phyloP scores from a whole-genome alignment of 2,329 filamentous ascomycete genomes.

The Aspergillus ochraceoroseus region DNA sequence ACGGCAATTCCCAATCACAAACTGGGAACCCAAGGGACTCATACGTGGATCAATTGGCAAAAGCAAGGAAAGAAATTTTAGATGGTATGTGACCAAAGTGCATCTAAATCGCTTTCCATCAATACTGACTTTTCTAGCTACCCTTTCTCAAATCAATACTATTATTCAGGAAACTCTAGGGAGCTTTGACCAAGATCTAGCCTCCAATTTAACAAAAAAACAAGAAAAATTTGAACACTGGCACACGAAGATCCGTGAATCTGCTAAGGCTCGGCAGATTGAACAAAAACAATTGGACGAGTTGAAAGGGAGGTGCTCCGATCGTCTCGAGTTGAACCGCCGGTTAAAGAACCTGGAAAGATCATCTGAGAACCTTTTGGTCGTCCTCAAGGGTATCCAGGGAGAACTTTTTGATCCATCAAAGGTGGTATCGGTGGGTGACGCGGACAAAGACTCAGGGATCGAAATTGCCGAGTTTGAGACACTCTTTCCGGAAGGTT shows the following conservation, averaged over 20 bases:
- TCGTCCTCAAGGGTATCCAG: constrained; percentile 48
- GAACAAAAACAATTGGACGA: constrained; percentile 69
- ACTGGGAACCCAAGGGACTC: constrained; percentile 45
- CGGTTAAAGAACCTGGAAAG: constrained; percentile 73
- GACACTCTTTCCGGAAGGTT: constrained; percentile 35
- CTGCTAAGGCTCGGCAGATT: constrained; percentile 71
- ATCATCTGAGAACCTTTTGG: constrained; percentile 66
- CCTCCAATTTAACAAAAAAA: constrained; percentile 73
- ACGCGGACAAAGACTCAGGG: constrained; percentile 45
- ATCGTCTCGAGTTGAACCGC: constrained; percentile 60
- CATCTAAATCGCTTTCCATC: not conserved
- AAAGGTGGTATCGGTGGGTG: constrained; percentile 46
- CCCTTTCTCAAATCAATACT: constrained; percentile 40
- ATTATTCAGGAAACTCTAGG: constrained; percentile 79
- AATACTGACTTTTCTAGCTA: constrained; percentile 39
- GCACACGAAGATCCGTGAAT: constrained; percentile 73
- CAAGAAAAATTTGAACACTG: constrained; percentile 77
- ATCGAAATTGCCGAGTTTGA: constrained; percentile 36
- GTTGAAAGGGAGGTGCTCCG: constrained; percentile 60
- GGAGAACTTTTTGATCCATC: constrained; percentile 42
- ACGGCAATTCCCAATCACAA: constrained; percentile 44
- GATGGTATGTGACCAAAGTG: constrained; percentile 33
- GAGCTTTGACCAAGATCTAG: constrained; percentile 73
- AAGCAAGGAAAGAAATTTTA: constrained; percentile 45
- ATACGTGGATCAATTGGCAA: constrained; percentile 43